Base-by-base conservation (phyloP, 2,329 filamentous ascomycete genomes). In the Harringtonia lauricola region DNA sequence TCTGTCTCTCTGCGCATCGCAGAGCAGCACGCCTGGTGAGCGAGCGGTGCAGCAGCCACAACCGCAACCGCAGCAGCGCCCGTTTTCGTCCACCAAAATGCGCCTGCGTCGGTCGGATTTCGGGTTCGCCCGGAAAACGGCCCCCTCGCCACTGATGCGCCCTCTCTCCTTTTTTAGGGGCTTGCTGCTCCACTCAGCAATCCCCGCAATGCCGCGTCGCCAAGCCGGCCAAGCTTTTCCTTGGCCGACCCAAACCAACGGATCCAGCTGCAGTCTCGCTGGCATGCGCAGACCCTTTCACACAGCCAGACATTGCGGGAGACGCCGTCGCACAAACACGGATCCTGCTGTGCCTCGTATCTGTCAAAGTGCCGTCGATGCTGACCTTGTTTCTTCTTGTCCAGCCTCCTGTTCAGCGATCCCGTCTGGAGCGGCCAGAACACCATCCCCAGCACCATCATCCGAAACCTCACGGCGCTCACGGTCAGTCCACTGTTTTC, bases 371-470 rank as follows among this genome's bases (percentile, higher is more conserved):
- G n/a, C n/a, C n/a, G n/a, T n/a, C n/a, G n/a, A n/a, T n/a, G 19
- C 34, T 29, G 14, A 29, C 30, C 2, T 22, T 15, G 8, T 18
- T 24, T 29, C 22, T 3, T 37, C 22, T 38, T 34, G 15, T 19
- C 14, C 31, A 77, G 74, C 61, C 68, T 77, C 57, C 64, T 79
- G 48, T 75, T 79, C 59, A 78, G 70, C 61, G 76, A 77, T 58
- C 74, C 74, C 26, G 66, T 66, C 44, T 77, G 70, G 67, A 63
- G 61, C 42, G 69, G 70, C 51, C 64, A 64, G 43, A 64, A 63
- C 48, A 68, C 67, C 19, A 60, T 71, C 43, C 67, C 73, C 34
- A 72, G 67, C 49, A 75, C 71, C 44, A 65, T 76, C 48, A 66
- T 77, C 50, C 63, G 65, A 49, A 79, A 79, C 53, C 67, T 79